phyloP scores from a whole-genome alignment of 768 basidiomycete genomes.

The Suillus discolor region DNA sequence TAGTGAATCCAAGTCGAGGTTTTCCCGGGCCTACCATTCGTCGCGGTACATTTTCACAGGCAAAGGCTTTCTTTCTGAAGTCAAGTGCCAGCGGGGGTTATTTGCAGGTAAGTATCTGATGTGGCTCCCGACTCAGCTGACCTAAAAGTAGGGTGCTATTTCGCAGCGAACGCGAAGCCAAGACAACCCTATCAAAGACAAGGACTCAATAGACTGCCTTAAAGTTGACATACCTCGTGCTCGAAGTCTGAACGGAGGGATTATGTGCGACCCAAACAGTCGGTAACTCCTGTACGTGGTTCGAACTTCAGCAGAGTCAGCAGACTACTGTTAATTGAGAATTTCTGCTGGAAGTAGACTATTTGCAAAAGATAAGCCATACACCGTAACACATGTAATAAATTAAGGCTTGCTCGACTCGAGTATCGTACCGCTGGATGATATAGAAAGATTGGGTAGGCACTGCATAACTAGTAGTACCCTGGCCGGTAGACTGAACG shows the following conservation, averaged over 20 bases:
- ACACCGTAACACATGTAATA: no score
- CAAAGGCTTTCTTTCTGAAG: constrained; percentile 6
- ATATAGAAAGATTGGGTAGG: not conserved
- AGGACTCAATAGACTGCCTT: not conserved
- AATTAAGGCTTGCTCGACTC: no score
- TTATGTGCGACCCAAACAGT: constrained; percentile 1
- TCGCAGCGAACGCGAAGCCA: constrained; percentile 4
- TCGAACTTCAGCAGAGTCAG: not conserved
- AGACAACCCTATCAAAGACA: constrained; percentile 3
- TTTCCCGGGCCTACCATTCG: not conserved
- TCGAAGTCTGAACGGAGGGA: not conserved
- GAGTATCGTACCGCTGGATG: not conserved
- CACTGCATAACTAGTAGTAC: not conserved
- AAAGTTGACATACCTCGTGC: constrained; percentile 9
- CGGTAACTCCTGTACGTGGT: not conserved
- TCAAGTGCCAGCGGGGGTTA: not conserved
- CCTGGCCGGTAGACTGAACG: not conserved
- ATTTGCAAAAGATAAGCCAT: no score
- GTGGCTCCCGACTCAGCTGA: not conserved
- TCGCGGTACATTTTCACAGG: constrained; percentile 12
- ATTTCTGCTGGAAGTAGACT: not conserved
- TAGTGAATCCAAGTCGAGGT: not conserved
- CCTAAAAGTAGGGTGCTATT: not conserved
- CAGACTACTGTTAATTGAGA: not conserved
- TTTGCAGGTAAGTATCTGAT: not conserved